Percentiles rank a stretch among this genome's conserved stretches.
These are phyloP conservation scores for Pichia kudriavzevii DNA, from an alignment of 1,139 yeast genomes.

Conservation along the genomic window DNA sequence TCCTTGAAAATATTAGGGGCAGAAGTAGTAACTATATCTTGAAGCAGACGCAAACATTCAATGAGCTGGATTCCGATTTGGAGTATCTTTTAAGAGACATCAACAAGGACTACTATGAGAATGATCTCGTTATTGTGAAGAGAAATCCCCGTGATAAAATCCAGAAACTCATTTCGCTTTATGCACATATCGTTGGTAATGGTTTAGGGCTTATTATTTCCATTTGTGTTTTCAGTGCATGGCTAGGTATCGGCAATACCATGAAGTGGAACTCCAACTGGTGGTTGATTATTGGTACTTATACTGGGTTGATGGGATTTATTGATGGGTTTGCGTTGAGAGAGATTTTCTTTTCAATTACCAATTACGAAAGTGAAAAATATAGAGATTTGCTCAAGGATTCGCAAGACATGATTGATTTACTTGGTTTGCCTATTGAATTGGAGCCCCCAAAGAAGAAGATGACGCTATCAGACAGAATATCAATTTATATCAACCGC, in stretches of 20 bases:
- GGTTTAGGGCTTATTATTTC: constrained; percentile 32
- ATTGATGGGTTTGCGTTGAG: constrained; percentile 34
- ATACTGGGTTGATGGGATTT: constrained; percentile 35
- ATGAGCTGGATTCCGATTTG: constrained; percentile 26
- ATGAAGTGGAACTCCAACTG: constrained; percentile 32
- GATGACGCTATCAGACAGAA: constrained; percentile 20
- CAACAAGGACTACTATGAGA: constrained; percentile 21
- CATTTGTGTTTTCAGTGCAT: constrained; percentile 28
- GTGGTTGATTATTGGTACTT: constrained; percentile 38
- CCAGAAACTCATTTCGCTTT: constrained; percentile 27
- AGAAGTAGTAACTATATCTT: constrained; percentile 29
- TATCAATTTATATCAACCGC: constrained; percentile 20
- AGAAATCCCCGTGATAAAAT: constrained; percentile 22
- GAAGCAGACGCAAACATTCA: constrained; percentile 21
- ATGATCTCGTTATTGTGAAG: constrained; percentile 22
- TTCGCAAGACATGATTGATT: constrained; percentile 57
- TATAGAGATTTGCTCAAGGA: constrained; percentile 45
- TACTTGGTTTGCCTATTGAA: constrained; percentile 42
- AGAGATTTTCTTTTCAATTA: constrained; percentile 30
- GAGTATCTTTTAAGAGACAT: constrained; percentile 24
- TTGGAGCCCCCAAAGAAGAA: constrained; percentile 9
- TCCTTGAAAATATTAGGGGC: constrained; percentile 32
- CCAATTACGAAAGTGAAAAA: constrained; percentile 26
- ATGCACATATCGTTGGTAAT: constrained; percentile 34
- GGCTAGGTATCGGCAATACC: constrained; percentile 31